These are phyloP conservation scores for Sporothrix inflata DNA, from an alignment of 2,329 filamentous ascomycete genomes.

Conservation along the genomic window DNA sequence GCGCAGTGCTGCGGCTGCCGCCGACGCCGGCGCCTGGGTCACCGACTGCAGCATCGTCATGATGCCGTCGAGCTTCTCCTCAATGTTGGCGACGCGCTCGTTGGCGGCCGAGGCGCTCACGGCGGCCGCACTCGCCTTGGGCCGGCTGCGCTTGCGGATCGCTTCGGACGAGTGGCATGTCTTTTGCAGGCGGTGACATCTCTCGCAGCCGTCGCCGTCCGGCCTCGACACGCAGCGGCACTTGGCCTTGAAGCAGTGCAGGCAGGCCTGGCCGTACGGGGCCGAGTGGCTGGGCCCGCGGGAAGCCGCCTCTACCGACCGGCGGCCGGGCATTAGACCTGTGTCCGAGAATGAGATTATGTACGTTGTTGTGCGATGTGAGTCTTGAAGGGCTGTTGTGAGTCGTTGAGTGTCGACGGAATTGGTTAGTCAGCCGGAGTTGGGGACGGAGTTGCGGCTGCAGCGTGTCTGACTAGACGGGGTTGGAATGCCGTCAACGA, in stretches of 20 bases:
- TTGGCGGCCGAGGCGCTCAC: constrained; percentile 24
- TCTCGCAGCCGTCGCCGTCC: constrained; percentile 40
- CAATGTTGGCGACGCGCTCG: constrained; percentile 49
- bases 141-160: constrained; percentile 45
- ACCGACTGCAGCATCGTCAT: constrained; percentile 45
- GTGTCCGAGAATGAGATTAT: too few relatives aligned
- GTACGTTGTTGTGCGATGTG: background rate
- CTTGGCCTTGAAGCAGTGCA: constrained; percentile 39
- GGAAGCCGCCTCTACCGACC: background rate
- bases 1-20: background rate
- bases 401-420: background rate
- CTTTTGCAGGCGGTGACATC: constrained; percentile 46
- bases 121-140: background rate
- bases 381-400: background rate
- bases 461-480: background rate
- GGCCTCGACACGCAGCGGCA: constrained; percentile 51
- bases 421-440: constrained; percentile 10
- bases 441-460: background rate
- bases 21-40: constrained; percentile 37
- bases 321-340: background rate
- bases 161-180: constrained; percentile 46
- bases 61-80: constrained; percentile 55
- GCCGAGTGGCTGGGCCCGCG: constrained; percentile 21
- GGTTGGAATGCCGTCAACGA: background rate
- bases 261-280: constrained; percentile 25